A percentile compares a stretch with the other conserved stretches of the same genome.
Conservation (phyloP, 2,329 filamentous ascomycete species). For the Fusarium sarcochroum region DNA sequence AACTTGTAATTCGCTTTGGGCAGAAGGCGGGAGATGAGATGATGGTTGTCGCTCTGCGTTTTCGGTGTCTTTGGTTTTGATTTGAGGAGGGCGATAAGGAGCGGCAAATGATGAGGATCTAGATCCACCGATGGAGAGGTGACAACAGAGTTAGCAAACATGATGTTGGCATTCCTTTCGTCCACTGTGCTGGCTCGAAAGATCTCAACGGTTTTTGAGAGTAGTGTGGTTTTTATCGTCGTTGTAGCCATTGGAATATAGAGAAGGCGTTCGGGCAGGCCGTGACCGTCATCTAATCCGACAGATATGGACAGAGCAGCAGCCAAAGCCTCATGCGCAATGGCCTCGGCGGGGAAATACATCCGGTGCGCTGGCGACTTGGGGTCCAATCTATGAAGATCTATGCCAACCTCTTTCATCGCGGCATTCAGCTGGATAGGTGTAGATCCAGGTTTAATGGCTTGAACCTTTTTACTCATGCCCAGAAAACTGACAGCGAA, state of each 20-base stretch:
- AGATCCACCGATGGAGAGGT: constrained; percentile 96
- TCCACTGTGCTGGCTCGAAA: constrained; percentile 78
- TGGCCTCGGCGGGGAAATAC: constrained; percentile 95
- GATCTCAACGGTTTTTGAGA: constrained; percentile 92
- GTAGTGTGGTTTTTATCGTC: constrained; percentile 91
- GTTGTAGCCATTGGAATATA: constrained; percentile 99
- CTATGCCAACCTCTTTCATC: constrained; percentile 96
- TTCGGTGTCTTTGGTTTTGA: constrained; percentile 59
- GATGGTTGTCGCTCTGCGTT: constrained; percentile 62
- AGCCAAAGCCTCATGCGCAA: constrained; percentile 93
- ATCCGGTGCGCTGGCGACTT: constrained; percentile 96
- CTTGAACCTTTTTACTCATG: constrained; percentile 82
- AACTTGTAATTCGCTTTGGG: constrained; percentile 96
- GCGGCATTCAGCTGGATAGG: constrained; percentile 87
- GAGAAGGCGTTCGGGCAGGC: constrained; percentile 85
- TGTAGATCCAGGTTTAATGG: constrained; percentile 75
- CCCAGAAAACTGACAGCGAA: constrained; percentile 94
- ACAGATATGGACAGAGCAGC: constrained; percentile 94
- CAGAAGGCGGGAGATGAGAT: constrained; percentile 89
- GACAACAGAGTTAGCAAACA: constrained; percentile 96
- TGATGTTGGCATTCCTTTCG: constrained; percentile 93
- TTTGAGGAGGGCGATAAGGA: constrained; percentile 83
- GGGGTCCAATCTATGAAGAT: constrained; percentile 90
- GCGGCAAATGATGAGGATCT: constrained; percentile 89
- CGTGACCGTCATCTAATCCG: constrained; percentile 90